These are phyloP conservation scores for Vickermania ingenoplastis DNA, from an alignment of 208 protist species.

Conservation along the genomic window DNA sequence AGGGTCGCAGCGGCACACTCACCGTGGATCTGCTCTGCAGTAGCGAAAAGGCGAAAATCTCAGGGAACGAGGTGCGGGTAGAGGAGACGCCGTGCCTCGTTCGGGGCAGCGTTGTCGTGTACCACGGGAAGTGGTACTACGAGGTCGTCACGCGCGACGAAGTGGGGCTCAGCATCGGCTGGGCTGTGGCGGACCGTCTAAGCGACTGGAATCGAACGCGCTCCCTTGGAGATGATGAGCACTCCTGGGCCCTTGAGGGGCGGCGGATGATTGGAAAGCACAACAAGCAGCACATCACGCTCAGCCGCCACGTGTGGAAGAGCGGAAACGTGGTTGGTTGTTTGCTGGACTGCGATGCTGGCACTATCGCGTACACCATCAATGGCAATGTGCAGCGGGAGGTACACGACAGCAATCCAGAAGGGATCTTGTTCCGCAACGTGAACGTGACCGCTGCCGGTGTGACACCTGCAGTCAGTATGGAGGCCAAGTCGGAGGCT, in stretches of 20 bases:
- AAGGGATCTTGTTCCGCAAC: constrained; percentile 16
- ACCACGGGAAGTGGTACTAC: constrained; percentile 79
- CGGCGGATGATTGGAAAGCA: constrained; percentile 61
- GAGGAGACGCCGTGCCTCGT: constrained; percentile 54
- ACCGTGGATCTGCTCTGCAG: constrained; percentile 34
- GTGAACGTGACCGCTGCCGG: constrained; percentile 19
- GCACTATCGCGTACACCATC: constrained; percentile 62
- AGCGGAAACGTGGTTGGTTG: constrained; percentile 84
- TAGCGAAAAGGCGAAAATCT: constrained; percentile 20
- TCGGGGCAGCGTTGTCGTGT: constrained; percentile 60
- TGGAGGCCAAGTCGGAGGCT: constrained; percentile 43
- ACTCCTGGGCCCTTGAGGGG: constrained; percentile 81
- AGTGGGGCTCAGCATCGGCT: constrained; percentile 5
- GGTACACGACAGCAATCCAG: constrained; percentile 20
- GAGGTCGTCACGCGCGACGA: constrained; percentile 53
- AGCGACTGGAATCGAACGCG: constrained; percentile 12
- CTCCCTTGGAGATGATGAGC: constrained; percentile 49
- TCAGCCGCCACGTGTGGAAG: constrained; percentile 47
- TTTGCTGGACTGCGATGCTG: constrained; percentile 71
- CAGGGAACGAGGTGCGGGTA: constrained; percentile 19
- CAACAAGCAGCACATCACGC: constrained; percentile 46
- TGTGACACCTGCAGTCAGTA: constrained; percentile 20
- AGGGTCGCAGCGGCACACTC: constrained; percentile 53
- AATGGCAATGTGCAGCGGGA: constrained; percentile 41
- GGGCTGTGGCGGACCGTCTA: constrained; percentile 1